These are phyloP conservation scores for Marchantia paleacea DNA, from an alignment of 225 moss, liverwort and hornwort genomes.

Conservation along the genomic window DNA sequence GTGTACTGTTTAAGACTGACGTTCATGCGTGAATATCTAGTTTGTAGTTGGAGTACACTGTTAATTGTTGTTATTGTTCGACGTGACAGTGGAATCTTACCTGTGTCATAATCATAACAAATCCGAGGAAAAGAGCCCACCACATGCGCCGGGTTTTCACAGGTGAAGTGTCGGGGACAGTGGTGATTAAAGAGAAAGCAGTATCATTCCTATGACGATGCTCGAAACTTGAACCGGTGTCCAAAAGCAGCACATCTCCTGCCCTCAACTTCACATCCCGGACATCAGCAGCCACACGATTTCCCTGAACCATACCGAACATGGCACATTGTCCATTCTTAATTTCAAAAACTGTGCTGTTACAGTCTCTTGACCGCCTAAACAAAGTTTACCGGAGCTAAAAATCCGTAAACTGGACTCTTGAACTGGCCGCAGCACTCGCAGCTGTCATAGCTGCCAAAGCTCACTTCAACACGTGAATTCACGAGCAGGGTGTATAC, in stretches of 20 bases:
- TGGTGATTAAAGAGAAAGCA: conserved; percentile 4
- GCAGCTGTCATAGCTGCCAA: too few species aligned
- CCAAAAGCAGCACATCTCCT: conserved; percentile 9
- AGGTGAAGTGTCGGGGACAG: neutral
- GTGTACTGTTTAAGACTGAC: neutral
- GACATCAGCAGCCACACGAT: conserved; percentile 3
- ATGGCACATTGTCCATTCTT: neutral
- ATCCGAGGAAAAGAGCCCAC: conserved; percentile 12
- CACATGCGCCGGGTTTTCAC: conserved; percentile 3
- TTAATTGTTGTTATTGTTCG: too few species aligned
- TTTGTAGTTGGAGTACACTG: too few species aligned
- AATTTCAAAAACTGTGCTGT: neutral
- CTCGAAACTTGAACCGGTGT: conserved; percentile 4
- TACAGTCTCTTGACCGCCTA: neutral
- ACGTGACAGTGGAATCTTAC: neutral
- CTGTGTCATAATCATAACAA: conserved; percentile 5
- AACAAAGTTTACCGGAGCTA: neutral
- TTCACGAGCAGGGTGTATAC: too few species aligned
- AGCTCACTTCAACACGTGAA: too few species aligned
- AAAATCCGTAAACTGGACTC: too few species aligned
- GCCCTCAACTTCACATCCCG: conserved; percentile 9
- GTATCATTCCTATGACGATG: conserved; percentile 11
- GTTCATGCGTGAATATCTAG: too few species aligned
- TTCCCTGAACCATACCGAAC: neutral
- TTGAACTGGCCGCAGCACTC: too few species aligned